A percentile compares a stretch with the other conserved stretches of the same genome.
These are phyloP conservation scores for Nemania abortiva DNA, from an alignment of 2,329 filamentous ascomycete genomes.

Conservation along the genomic window DNA sequence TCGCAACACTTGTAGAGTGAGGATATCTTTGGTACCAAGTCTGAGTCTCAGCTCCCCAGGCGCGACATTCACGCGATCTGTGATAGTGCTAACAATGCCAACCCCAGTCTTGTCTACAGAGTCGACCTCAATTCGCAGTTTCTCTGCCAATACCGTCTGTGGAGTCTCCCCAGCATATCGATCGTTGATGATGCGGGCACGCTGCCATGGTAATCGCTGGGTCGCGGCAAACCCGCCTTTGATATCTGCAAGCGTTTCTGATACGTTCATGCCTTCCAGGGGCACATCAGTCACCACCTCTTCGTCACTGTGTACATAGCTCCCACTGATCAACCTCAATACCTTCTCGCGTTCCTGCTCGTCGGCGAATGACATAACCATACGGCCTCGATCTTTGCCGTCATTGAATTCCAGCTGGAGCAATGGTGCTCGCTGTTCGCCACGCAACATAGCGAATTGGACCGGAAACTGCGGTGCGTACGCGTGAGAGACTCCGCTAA, in stretches of 20 bases:
- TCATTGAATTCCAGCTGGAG: slow-evolving; percentile 79
- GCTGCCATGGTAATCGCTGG: slow-evolving; percentile 71
- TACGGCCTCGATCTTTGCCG: slow-evolving; percentile 73
- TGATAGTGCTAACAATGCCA: slow-evolving; percentile 71
- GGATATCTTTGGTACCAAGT: slow-evolving; percentile 71
- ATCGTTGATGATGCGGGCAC: slow-evolving; percentile 78
- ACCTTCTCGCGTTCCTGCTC: slow-evolving; percentile 77
- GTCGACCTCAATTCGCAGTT: slow-evolving; percentile 79
- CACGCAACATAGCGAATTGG: slow-evolving; percentile 81
- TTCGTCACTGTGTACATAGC: slow-evolving; percentile 75
- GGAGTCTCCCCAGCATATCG: slow-evolving; percentile 72
- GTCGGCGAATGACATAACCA: slow-evolving; percentile 82
- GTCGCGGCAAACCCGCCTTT: slow-evolving; percentile 63
- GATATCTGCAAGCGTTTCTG: slow-evolving; percentile 63
- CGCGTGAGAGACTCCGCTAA: slow-evolving; percentile 80
- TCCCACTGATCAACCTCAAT: slow-evolving; percentile 79
- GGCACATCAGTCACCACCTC: slow-evolving; percentile 77
- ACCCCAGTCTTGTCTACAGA: slow-evolving; percentile 67
- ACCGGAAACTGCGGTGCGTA: slow-evolving; percentile 75
- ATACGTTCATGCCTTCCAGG: slow-evolving; percentile 73
- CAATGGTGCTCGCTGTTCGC: slow-evolving; percentile 76
- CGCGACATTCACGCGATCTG: slow-evolving; percentile 84
- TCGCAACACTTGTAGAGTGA: slow-evolving; percentile 75
- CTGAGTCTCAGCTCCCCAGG: slow-evolving; percentile 78
- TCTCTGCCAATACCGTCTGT: slow-evolving; percentile 80